Evolutionary conservation across 2,329 filamentous ascomycete species (phyloP), one percentile per base, ranked within the genome.

Genomic region (Ophiostoma ulmi): DNA sequence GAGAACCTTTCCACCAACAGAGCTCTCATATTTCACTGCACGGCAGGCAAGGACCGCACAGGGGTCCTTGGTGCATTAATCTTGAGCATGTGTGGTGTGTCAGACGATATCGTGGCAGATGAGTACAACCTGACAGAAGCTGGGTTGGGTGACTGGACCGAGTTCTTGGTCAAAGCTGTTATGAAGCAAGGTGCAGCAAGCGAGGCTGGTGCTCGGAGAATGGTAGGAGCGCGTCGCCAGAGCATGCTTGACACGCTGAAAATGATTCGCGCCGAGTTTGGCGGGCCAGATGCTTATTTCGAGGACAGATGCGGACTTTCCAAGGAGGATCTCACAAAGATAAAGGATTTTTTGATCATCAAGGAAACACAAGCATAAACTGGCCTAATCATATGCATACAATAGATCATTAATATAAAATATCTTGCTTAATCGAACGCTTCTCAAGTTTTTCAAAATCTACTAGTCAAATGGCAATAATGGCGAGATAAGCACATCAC

Each of bases 1-100:
- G 41, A 48, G 81, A 38, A 69, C 5, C 64, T 44, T 1, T n/a
- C 39, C 1, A 17, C 68, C 36, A 26, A 70, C 14, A 38, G 35
- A 5, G 70, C 68, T 10, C 58, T 71, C 5, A 68, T 72, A 14
- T 64, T 93, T 8, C 90, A 94, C 76, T 93, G 91, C 78, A 91
- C 90, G 0, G 90, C 89, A 0, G 91, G 91, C 14, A 94, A 94
- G 79, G 91, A 94, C 77, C 84, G 91, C 63, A 93, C 91, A 0
- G 91, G 91, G 1, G 84, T 93, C 5, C 80, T 92, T 64, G 86
- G 87, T 67, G 91, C 89, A 3, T 75, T 94, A 58, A 77, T 93
- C 10, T 81, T 92, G 55, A 80, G 85, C 36, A 81, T 92, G 38
- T 87, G 87, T 10, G 88, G 88, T 4, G 87, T 91, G 0, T 78